Evolutionary conservation across 2,329 filamentous ascomycete genomes (phyloP), one percentile per base, ranked within the genome.

Genomic region (Arthroderma sp.): DNA sequence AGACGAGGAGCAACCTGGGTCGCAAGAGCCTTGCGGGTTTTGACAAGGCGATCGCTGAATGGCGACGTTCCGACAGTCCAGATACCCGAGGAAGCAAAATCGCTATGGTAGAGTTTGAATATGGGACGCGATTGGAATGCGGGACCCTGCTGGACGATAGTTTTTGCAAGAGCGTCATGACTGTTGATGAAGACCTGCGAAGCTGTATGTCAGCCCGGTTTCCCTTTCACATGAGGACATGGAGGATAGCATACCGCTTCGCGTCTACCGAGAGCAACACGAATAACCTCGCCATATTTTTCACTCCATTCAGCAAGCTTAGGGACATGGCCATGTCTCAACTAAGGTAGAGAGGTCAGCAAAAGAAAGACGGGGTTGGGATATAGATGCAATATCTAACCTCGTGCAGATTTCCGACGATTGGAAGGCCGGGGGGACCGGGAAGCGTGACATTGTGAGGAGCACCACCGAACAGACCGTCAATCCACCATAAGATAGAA

Each of bases 11-110:
- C 47, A 37, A 51, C 46, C 28, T 51, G 49, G 33, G 49, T 29
- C 36, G 47, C 47, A 22, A 51, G 39, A 22, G 49, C 49, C 43
- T 51, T 51, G 40, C 49, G 49, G 45, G 49, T 51, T 27, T 47
- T 47, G 27, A 42, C 47, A 32, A 51, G 47, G 39, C 47, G 49
- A 29, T 51, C 49, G 41, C 49, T 51, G 36, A 28, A 51, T 4
- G 49, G 49, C 11, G 49, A 51, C 8, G 49, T 42, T 2, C 43
- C 43, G 31, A 45, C 22, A 42, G 43, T 45, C 37, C 37, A 45
- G 29, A 45, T 45, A 43, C 43, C 43, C 5, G 43, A 45, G 38
- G 37, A 45, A 15, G 43, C 43, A 34, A 42, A 45, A 29, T 45
- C 43, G 36, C 43, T 45, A 28, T 45, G 43, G 29, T 22, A 45